Evolutionary conservation across 345 rosid species (phyloP).

Genomic region (Bruguiera gymnorhiza): DNA sequence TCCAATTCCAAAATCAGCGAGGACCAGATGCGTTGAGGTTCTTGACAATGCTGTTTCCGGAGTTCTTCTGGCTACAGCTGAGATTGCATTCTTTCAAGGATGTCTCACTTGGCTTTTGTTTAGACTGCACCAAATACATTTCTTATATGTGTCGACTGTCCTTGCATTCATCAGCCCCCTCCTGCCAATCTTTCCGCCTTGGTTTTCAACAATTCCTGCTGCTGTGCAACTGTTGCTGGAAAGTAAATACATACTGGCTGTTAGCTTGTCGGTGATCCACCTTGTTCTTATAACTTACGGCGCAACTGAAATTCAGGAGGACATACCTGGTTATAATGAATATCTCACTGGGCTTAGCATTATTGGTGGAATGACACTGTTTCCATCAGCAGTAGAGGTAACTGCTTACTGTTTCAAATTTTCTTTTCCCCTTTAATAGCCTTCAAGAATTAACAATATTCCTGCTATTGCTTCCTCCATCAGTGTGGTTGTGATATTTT

Average conservation of each 20-base stretch:
- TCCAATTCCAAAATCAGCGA: constrained; percentile 60
- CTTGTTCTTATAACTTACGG: constrained; percentile 81
- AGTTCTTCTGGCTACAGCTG: constrained; percentile 90
- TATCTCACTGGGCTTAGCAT: constrained; percentile 92
- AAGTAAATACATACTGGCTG: constrained; percentile 64
- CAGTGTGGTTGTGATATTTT: neutral
- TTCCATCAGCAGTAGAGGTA: constrained; percentile 95
- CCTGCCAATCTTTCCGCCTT: constrained; percentile 75
- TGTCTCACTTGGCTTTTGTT: constrained; percentile 94
- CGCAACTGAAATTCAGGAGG: constrained; percentile 83
- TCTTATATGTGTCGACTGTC: constrained; percentile 77
- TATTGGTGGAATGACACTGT: constrained; percentile 93
- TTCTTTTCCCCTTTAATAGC: neutral
- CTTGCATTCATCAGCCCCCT: constrained; percentile 75
- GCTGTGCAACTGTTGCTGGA: constrained; percentile 66
- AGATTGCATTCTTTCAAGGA: constrained; percentile 89
- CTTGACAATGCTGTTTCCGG: constrained; percentile 81
- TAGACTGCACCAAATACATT: constrained; percentile 75
- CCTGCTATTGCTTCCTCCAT: neutral
- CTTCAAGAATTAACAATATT: neutral
- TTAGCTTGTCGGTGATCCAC: constrained; percentile 58
- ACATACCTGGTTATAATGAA: constrained; percentile 76
- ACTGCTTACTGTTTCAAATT: neutral
- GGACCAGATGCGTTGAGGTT: constrained; percentile 76
- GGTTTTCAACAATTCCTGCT: constrained; percentile 91